Evolutionary conservation across 192 early-diverging fungal genomes (phyloP).

Genomic region (Physocladia obscura): DNA sequence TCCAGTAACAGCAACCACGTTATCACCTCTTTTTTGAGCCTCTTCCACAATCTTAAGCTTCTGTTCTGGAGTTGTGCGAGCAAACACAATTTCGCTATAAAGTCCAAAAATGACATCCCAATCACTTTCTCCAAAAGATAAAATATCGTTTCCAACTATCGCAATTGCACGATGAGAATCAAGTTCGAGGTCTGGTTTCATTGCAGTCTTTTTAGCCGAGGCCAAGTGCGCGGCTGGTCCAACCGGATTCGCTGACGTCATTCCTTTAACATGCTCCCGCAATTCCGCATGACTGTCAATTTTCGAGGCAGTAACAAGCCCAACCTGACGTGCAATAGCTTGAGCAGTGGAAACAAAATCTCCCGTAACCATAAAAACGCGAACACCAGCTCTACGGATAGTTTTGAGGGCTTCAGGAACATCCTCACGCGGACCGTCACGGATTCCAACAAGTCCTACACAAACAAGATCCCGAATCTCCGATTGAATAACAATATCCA

Average conservation of each 20-base stretch:
- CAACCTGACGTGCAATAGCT: conserved; percentile 54
- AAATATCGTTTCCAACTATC: conserved; percentile 78
- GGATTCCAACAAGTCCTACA: conserved; percentile 73
- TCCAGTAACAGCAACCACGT: conserved; percentile 90
- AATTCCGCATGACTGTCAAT: neutral
- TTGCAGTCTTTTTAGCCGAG: neutral
- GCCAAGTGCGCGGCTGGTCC: neutral
- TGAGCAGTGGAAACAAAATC: conserved; percentile 69
- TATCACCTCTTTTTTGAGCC: conserved; percentile 72
- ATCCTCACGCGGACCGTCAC: conserved; percentile 80
- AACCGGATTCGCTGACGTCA: neutral
- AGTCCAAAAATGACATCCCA: conserved; percentile 23
- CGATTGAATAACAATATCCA: neutral
- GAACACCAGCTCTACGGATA: conserved; percentile 80
- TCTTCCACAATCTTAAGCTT: conserved; percentile 81
- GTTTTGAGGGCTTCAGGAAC: conserved; percentile 72
- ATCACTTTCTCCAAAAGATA: conserved; percentile 61
- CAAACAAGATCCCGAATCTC: neutral
- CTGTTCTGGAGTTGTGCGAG: conserved; percentile 82
- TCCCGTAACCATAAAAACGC: conserved; percentile 83
- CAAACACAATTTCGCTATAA: conserved; percentile 68
- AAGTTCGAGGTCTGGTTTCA: conserved; percentile 25
- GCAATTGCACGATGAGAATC: conserved; percentile 41
- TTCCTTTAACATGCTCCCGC: neutral
- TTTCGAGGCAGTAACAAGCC: conserved; percentile 9